A percentile compares a stretch with the other conserved stretches of the same genome.
These are phyloP conservation scores for Beverwykella pulmonaria DNA, from an alignment of 495 filamentous ascomycete species.

Conservation along the genomic window DNA sequence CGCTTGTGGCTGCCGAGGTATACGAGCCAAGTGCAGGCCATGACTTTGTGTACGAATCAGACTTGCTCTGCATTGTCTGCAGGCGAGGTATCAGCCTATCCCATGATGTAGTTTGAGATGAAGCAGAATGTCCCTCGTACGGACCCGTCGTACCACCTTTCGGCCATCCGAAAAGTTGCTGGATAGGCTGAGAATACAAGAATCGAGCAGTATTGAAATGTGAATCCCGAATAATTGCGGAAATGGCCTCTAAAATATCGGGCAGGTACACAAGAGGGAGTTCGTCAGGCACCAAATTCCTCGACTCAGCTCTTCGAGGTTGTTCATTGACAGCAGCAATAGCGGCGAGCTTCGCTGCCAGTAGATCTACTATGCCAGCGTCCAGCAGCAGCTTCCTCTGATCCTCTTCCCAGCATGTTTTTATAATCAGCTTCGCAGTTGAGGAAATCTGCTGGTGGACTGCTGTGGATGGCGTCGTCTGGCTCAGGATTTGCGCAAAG, in stretches of 20 bases:
- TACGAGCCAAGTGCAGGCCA: slow-evolving; percentile 62
- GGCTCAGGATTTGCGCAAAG: slow-evolving; percentile 66
- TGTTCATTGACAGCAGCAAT: slow-evolving; percentile 70
- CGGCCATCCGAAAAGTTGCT: slow-evolving; percentile 47
- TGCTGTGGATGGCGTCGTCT: slow-evolving; percentile 52
- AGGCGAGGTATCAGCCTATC: slow-evolving; percentile 45
- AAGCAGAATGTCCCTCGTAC: slow-evolving; percentile 20
- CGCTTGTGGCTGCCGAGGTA: slow-evolving; percentile 8
- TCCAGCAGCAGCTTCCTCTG: slow-evolving; percentile 72
- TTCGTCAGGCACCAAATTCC: slow-evolving; percentile 40
- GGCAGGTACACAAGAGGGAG: slow-evolving; percentile 63
- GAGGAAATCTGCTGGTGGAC: slow-evolving; percentile 70
- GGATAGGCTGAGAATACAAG: slow-evolving; percentile 73
- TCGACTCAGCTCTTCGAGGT: slow-evolving; percentile 52
- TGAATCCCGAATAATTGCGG: slow-evolving; percentile 77
- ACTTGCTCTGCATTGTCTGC: slow-evolving; percentile 40
- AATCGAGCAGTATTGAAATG: slow-evolving; percentile 76
- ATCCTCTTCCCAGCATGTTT: slow-evolving; percentile 66
- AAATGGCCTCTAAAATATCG: slow-evolving; percentile 77
- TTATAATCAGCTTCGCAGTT: slow-evolving; percentile 67
- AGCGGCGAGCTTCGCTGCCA: slow-evolving; percentile 75
- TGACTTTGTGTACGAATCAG: slow-evolving; percentile 40
- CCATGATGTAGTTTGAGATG: slow-evolving; percentile 23
- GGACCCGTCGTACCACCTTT: slow-evolving; percentile 9
- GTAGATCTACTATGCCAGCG: slow-evolving; percentile 72